Percentiles rank a stretch among this genome's conserved stretches.
These are phyloP conservation scores for Fibroporia radiculosa DNA, from an alignment of 768 basidiomycete genomes.

Conservation along the genomic window DNA sequence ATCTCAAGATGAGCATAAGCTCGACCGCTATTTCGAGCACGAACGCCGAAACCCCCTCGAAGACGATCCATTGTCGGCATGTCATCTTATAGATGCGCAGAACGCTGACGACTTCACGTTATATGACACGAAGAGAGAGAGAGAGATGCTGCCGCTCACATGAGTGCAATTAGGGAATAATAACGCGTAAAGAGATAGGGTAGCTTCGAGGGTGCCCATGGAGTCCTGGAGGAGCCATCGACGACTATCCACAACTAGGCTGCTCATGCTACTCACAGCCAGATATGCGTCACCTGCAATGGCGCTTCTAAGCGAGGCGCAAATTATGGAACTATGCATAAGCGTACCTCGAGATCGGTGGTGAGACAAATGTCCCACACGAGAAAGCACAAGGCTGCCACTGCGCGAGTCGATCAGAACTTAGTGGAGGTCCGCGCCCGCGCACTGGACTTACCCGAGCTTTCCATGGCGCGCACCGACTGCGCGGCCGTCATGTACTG, in stretches of 20 bases:
- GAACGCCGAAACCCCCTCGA: slow-evolving; percentile 9
- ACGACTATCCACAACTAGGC: no score
- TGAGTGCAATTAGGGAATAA: slow-evolving; percentile 9
- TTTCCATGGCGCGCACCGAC: no score
- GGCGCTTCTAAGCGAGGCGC: background rate
- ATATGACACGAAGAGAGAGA: no score
- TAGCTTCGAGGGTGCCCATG: slow-evolving; percentile 7
- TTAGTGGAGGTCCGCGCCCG: no score
- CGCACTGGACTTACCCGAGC: no score
- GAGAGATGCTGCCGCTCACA: no score
- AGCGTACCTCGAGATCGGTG: slow-evolving; percentile 9
- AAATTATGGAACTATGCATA: background rate
- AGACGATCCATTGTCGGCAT: slow-evolving; percentile 10
- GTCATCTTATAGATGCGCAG: slow-evolving; percentile 4
- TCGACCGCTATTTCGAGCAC: slow-evolving; percentile 9
- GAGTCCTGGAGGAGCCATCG: slow-evolving; percentile 1
- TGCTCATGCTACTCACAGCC: slow-evolving; percentile 1
- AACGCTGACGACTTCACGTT: slow-evolving; percentile 1
- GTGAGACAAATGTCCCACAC: slow-evolving; percentile 9
- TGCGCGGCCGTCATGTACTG: no score
- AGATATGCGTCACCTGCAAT: slow-evolving; percentile 6
- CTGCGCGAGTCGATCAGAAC: background rate
- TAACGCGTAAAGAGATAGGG: slow-evolving; percentile 11
- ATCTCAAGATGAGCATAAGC: slow-evolving; percentile 9
- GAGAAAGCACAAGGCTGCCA: slow-evolving; percentile 11